These are phyloP conservation scores for Diaporthe sp. DNA, from an alignment of 2,329 filamentous ascomycete genomes.

Conservation along the genomic window DNA sequence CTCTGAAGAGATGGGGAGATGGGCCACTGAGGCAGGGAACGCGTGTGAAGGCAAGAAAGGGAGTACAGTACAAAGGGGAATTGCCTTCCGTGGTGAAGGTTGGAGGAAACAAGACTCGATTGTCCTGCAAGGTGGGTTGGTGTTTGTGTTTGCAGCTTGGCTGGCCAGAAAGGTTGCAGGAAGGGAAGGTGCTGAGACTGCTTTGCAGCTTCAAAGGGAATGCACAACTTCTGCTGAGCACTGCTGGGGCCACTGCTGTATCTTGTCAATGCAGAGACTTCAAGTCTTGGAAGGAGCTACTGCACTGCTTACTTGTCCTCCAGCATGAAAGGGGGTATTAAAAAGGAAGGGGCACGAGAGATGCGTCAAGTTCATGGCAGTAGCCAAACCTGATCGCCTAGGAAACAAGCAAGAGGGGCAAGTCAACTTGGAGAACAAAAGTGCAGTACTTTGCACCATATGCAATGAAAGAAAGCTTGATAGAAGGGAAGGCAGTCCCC, in stretches of 20 bases:
- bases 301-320: not conserved
- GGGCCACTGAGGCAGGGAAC: not conserved
- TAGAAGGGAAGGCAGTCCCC: not conserved
- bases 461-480: not conserved
- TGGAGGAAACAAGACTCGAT: not conserved
- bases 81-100: not conserved
- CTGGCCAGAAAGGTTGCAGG: conserved; percentile 5
- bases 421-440: not conserved
- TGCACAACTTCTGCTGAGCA: not conserved
- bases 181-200: not conserved
- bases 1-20: not conserved
- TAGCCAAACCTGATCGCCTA: not conserved
- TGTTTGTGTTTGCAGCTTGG: not conserved
- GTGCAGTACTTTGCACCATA: not conserved
- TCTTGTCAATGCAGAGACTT: not conserved
- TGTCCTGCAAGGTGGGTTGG: not conserved
- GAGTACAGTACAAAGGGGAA: not conserved
- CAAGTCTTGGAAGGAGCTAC: not conserved
- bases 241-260: not conserved
- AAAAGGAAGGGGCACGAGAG: not conserved
- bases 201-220: not conserved
- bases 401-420: not conserved
- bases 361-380: not conserved
- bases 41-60: not conserved
- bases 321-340: not conserved